phyloP scores from a whole-genome alignment of 2,329 filamentous ascomycete genomes.

The Cladorrhinum sp. region DNA sequence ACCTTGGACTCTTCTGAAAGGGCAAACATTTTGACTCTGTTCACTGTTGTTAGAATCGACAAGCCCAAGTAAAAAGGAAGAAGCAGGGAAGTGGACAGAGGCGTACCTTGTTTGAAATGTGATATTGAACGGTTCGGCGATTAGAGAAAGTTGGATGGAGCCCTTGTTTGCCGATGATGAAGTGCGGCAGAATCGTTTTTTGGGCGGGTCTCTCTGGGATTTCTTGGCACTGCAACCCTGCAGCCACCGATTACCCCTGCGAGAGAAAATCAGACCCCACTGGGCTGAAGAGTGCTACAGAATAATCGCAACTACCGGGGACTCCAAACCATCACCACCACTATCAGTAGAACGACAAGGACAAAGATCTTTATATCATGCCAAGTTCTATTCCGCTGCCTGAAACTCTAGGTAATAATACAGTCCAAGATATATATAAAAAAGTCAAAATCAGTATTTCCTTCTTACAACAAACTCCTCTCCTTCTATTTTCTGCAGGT shows the following conservation, averaged over 20 bases:
- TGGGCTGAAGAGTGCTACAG: no score
- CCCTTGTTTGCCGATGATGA: conserved; percentile 7
- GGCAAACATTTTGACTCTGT: conserved; percentile 50
- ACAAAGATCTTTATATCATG: no score
- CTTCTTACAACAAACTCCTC: no score
- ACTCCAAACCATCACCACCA: no score
- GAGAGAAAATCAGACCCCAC: no score
- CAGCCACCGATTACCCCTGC: not conserved
- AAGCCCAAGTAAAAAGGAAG: not conserved
- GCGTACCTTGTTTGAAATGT: not conserved
- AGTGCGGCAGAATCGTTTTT: conserved; percentile 22
- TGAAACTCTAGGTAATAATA: no score
- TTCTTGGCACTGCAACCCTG: conserved; percentile 13
- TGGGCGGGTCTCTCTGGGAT: conserved; percentile 10
- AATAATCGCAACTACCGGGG: no score
- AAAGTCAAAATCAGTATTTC: no score
- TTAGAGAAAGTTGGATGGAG: not conserved
- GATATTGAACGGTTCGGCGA: not conserved
- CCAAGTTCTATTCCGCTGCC: no score
- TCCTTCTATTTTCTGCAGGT: no score
- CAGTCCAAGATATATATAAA: no score
- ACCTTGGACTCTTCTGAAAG: conserved; percentile 99
- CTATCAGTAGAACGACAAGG: no score
- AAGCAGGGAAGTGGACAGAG: not conserved
- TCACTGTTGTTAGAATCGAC: not conserved